These are phyloP conservation scores for Emiliania huxleyi DNA, from an alignment of 78 protist species.

Conservation along the genomic window DNA sequence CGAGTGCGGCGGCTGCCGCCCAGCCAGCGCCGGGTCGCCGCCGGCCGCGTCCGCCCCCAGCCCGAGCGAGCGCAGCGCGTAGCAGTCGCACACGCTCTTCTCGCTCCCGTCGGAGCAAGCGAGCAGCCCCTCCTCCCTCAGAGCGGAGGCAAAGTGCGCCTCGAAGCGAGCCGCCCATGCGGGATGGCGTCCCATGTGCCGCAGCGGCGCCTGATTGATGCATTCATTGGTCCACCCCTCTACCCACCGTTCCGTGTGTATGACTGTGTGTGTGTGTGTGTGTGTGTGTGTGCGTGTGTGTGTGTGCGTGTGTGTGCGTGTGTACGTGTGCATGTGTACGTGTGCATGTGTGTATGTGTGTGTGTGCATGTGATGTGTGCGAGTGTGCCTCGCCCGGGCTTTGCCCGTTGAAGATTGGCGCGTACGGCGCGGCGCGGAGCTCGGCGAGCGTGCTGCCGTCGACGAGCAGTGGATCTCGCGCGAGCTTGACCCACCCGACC, in stretches of 20 bases:
- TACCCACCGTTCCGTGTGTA: no score
- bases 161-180: background rate
- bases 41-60: background rate
- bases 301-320: no score
- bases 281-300: no score
- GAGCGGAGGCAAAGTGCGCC: background rate
- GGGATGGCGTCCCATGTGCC: background rate
- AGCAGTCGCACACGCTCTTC: background rate
- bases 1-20: conserved; percentile 8
- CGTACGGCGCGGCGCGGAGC: background rate
- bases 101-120: background rate
- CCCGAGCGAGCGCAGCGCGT: background rate
- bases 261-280: no score
- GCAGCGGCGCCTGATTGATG: background rate
- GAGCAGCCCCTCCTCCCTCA: background rate
- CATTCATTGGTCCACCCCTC: no score
- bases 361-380: no score
- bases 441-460: background rate
- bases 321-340: no score
- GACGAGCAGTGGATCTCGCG: background rate
- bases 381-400: background rate
- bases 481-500: background rate
- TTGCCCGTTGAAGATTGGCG: background rate
- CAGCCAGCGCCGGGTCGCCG: background rate
- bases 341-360: no score